These are phyloP conservation scores for Penicillium sp. DNA, from an alignment of 2,329 filamentous ascomycete genomes.

Conservation along the genomic window DNA sequence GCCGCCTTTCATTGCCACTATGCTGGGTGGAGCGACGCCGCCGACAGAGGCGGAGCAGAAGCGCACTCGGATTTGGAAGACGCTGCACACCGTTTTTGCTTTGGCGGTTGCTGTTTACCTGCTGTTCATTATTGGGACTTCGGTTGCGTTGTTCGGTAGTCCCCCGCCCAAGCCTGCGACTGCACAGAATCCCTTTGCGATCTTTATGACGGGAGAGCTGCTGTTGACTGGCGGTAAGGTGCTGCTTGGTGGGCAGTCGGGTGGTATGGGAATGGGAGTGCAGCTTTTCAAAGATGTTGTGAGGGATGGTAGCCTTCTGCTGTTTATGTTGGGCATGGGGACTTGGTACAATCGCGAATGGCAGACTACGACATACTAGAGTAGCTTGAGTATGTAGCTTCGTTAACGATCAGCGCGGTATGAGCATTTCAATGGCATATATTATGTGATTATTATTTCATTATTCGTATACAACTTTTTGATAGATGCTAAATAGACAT, in stretches of 20 bases:
- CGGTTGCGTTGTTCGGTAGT: slow-evolving; percentile 38
- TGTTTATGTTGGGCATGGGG: slow-evolving; percentile 45
- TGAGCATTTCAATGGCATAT: neutral
- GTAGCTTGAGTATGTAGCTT: neutral
- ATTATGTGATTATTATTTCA: slow-evolving; percentile 3
- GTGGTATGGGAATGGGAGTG: slow-evolving; percentile 32
- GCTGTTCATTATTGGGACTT: slow-evolving; percentile 34
- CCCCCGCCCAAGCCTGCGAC: slow-evolving; percentile 44
- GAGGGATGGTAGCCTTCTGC: slow-evolving; percentile 43
- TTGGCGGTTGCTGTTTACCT: slow-evolving; percentile 56
- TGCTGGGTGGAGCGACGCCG: slow-evolving; percentile 36
- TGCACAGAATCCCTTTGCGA: slow-evolving; percentile 43
- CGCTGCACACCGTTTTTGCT: slow-evolving; percentile 58
- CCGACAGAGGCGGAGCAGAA: slow-evolving; percentile 37
- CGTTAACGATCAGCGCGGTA: slow-evolving; percentile 6
- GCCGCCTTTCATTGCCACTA: slow-evolving; percentile 39
- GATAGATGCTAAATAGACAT: neutral
- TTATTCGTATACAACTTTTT: neutral
- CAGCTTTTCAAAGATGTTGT: slow-evolving; percentile 39
- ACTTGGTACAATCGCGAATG: slow-evolving; percentile 40
- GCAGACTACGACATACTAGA: slow-evolving; percentile 14
- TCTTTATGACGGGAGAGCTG: slow-evolving; percentile 48
- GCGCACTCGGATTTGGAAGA: slow-evolving; percentile 49
- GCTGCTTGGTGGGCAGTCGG: slow-evolving; percentile 25
- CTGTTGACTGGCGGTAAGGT: slow-evolving; percentile 39